Evolutionary conservation across 129 eudicot genomes (phyloP).

Genomic region (Gnaphalium uliginosum): DNA sequence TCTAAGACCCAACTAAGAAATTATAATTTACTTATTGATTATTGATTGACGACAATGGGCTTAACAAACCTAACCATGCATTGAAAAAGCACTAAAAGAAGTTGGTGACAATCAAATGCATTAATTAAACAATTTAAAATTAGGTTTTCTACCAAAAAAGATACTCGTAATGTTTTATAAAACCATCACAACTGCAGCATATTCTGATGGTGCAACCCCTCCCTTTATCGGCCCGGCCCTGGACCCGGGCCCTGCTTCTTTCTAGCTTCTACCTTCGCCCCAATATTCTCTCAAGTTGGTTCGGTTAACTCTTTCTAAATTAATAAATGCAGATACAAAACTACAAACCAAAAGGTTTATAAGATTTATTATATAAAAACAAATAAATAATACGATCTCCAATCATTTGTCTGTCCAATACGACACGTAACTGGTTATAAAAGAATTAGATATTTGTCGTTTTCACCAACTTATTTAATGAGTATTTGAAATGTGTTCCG

Average conservation of each 20-base stretch:
- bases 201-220: conserved; percentile 37
- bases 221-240: conserved; percentile 2
- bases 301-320: neutral
- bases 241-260: conserved; percentile 21
- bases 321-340: conserved; percentile 26
- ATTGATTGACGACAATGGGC: conserved; percentile 4
- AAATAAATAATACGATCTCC: neutral
- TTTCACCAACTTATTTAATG: conserved; percentile 19
- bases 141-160: neutral
- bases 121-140: neutral
- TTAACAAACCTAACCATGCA: conserved; percentile 18
- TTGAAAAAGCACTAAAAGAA: neutral
- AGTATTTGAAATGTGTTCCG: neutral
- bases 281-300: conserved; percentile 18
- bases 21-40: neutral
- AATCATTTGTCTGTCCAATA: conserved; percentile 26
- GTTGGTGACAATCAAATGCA: conserved; percentile 18
- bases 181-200: conserved; percentile 30
- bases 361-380: neutral
- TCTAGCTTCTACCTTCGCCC: conserved; percentile 29
- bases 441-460: conserved; percentile 20
- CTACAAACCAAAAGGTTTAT: conserved; percentile 6
- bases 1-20: neutral
- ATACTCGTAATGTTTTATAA: neutral
- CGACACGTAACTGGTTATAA: conserved; percentile 9